These are phyloP conservation scores for Ogataea parapolymorpha DNA, from an alignment of 805 yeast genomes.

Conservation along the genomic window DNA sequence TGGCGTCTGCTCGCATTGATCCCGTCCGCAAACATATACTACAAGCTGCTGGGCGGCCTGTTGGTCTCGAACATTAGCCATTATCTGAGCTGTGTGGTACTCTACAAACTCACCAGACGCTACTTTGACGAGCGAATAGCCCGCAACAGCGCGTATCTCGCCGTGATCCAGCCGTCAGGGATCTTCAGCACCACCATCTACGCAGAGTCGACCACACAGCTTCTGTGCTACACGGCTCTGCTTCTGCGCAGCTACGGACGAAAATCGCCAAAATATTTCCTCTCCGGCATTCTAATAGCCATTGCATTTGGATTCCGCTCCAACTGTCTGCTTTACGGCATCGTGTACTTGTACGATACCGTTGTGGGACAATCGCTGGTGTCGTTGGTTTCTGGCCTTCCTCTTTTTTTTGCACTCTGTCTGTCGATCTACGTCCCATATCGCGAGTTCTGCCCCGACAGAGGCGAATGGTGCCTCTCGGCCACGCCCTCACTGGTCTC, in stretches of 20 bases:
- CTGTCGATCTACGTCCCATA: constrained; percentile 54
- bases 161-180: constrained; percentile 73
- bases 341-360: constrained; percentile 59
- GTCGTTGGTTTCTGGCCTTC: constrained; percentile 54
- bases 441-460: constrained; percentile 57
- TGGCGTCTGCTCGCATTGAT: constrained; percentile 39
- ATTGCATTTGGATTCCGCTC: constrained; percentile 65
- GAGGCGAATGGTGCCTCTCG: constrained; percentile 75
- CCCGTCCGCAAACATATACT: constrained; percentile 36
- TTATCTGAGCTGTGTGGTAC: constrained; percentile 42
- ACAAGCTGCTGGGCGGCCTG: constrained; percentile 45
- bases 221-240: constrained; percentile 56
- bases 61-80: constrained; percentile 52
- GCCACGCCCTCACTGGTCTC: constrained; percentile 57
- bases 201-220: constrained; percentile 69
- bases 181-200: constrained; percentile 72
- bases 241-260: constrained; percentile 35
- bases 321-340: constrained; percentile 72
- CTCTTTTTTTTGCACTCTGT: constrained; percentile 46
- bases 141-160: constrained; percentile 34
- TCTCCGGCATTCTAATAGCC: constrained; percentile 54
- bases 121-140: constrained; percentile 18
- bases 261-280: constrained; percentile 28
- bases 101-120: constrained; percentile 46
- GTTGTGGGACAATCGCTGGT: constrained; percentile 22